A percentile compares a stretch with the other conserved stretches of the same genome.
Conservation (phyloP, 2,329 filamentous ascomycete species). For the Lanzia echinophila region DNA sequence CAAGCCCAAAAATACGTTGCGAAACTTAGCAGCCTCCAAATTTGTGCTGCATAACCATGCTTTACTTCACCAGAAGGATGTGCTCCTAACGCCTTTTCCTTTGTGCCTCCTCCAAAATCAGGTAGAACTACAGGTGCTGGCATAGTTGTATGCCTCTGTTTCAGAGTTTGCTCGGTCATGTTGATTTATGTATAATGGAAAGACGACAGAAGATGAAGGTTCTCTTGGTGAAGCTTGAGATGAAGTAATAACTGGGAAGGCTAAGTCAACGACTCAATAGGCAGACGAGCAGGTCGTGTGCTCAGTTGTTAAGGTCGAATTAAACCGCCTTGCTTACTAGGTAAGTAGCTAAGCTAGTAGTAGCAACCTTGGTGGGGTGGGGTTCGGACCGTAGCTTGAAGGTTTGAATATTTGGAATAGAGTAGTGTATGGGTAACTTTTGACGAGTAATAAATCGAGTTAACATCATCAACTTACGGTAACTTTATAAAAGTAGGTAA, state of each 20-base stretch:
- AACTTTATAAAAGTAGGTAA: too few species aligned
- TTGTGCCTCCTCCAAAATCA: slow-evolving; percentile 12
- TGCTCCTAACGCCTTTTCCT: slow-evolving; percentile 15
- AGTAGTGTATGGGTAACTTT: too few species aligned
- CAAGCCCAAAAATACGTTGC: slow-evolving; percentile 25
- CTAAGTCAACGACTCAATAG: not conserved
- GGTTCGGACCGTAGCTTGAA: too few species aligned
- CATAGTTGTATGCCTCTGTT: slow-evolving; percentile 20
- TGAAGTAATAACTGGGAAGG: not conserved
- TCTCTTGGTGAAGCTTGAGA: not conserved
- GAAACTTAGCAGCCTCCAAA: slow-evolving; percentile 24
- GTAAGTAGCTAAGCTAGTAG: too few species aligned
- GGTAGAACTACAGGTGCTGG: not conserved
- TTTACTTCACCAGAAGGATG: slow-evolving; percentile 31
- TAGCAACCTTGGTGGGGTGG: too few species aligned
- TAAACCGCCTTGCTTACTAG: not conserved
- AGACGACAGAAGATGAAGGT: not conserved
- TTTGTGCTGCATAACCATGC: slow-evolving; percentile 25
- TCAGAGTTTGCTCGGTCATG: slow-evolving; percentile 22
- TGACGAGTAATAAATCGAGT: too few species aligned
- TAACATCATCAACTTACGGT: too few species aligned
- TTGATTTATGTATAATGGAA: not conserved
- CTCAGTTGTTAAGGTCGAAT: not conserved
- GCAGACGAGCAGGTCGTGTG: not conserved
- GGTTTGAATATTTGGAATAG: too few species aligned